Evolutionary conservation across 805 yeast species (phyloP), one percentile per base, ranked within the genome.

Genomic region (Schwanniomyces pseudopolymorphus): DNA sequence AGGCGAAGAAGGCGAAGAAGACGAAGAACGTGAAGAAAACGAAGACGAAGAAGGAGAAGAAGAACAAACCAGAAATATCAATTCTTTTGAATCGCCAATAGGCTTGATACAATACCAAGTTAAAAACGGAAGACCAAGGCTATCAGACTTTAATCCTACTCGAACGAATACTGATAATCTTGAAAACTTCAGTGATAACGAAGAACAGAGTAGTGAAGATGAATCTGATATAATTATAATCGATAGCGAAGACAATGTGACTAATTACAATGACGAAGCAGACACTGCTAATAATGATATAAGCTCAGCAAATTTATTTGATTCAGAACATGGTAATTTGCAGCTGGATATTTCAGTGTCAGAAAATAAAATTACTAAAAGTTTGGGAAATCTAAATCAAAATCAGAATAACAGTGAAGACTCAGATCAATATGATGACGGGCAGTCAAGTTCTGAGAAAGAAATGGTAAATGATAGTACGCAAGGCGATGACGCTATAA

Each of bases 1-100:
- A 26, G 83, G 36, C 11, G 40, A 33, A 5, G 83, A 0, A 55
- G 83, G 33, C 83, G 83, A 46, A 74, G 83, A 42, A 83, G 44
- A 37, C 22, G 48, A 41, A 17, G 36, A 45, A 22, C 42, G 39
- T 11, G 47, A 45, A 20, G 45, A 38, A 14, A 44, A 46, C 2
- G 49, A 40, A 31, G 33, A 45, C n/a, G 41, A 42, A 11, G 27
- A 7, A 19, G 33, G 11, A 13, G 42, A 24, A 33, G 39, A 40
- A 22, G 24, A 35, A 17, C 19, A 17, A 36, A 43, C 13, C 33
- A 28, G 7, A 14, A n/a, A 17, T 16, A 2, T 17, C 31, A 16
- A 40, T 24, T 25, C 20, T 43, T 22, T n/a, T 21, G 20, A 22
- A 2, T n/a, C 31, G 14, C 16, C 40, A 10, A 11, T 20, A 27